These are phyloP conservation scores for Rhizophagus clarus DNA, from an alignment of 192 early-diverging fungal genomes.

Conservation along the genomic window DNA sequence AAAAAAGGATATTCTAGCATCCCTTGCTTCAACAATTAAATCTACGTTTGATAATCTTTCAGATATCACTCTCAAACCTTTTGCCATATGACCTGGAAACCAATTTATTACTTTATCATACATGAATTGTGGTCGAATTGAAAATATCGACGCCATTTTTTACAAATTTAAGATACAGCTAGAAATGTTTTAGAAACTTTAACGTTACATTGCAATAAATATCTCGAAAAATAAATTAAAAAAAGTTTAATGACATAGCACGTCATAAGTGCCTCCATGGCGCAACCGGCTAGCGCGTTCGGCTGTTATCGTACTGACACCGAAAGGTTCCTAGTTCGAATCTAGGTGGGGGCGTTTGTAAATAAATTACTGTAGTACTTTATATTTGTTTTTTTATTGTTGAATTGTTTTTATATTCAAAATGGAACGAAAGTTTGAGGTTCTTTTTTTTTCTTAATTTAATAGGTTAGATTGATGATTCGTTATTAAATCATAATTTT, in stretches of 20 bases:
- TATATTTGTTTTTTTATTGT: too few relatives aligned
- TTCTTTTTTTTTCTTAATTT: too few relatives aligned
- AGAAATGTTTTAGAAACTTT: too few relatives aligned
- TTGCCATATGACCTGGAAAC: slow-evolving; percentile 89
- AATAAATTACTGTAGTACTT: too few relatives aligned
- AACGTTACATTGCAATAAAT: too few relatives aligned
- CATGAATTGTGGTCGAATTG: slow-evolving; percentile 39
- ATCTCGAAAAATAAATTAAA: too few relatives aligned
- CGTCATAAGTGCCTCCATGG: slow-evolving; percentile 22
- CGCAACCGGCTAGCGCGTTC: slow-evolving; percentile 34
- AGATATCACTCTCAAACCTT: slow-evolving; percentile 74
- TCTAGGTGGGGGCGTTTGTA: slow-evolving; percentile 27
- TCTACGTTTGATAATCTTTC: slow-evolving; percentile 73
- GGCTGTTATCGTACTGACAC: slow-evolving; percentile 23
- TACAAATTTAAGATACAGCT: too few relatives aligned
- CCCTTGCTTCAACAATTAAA: slow-evolving; percentile 90
- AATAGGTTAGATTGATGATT: too few relatives aligned
- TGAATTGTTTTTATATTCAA: too few relatives aligned
- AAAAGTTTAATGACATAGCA: too few relatives aligned
- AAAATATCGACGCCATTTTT: slow-evolving; percentile 1
- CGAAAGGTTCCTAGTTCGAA: slow-evolving; percentile 34
- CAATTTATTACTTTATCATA: slow-evolving; percentile 78
- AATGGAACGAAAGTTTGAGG: too few relatives aligned
- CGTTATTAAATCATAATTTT: too few relatives aligned
- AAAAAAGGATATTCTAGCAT: slow-evolving; percentile 70